Evolutionary conservation across 345 rosid species (phyloP).

Genomic region (Cardiospermum halicacabum): DNA sequence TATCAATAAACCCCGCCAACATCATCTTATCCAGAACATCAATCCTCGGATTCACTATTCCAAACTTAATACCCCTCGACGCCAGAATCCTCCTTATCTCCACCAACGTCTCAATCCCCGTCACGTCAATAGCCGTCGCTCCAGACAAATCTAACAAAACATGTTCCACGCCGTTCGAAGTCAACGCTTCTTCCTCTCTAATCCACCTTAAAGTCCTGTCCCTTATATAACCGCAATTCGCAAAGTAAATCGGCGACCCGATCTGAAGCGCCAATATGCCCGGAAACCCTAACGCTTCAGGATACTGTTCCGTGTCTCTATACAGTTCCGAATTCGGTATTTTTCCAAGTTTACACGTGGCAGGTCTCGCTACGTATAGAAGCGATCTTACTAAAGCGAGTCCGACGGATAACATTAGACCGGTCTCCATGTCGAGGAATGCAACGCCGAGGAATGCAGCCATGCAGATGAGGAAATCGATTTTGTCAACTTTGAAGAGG

Average conservation of each 20-base stretch:
- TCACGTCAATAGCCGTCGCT: slow-evolving; percentile 65
- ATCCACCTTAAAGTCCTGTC: slow-evolving; percentile 76
- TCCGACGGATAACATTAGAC: slow-evolving; percentile 73
- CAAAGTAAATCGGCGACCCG: slow-evolving; percentile 88
- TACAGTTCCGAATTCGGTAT: slow-evolving; percentile 49
- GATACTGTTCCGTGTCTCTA: slow-evolving; percentile 72
- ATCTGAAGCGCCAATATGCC: slow-evolving; percentile 63
- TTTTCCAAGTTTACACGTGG: slow-evolving; percentile 65
- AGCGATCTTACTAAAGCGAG: slow-evolving; percentile 60
- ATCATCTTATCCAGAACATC: slow-evolving; percentile 85
- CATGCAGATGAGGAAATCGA: slow-evolving; percentile 78
- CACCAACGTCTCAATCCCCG: slow-evolving; percentile 60
- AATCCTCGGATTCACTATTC: slow-evolving; percentile 63
- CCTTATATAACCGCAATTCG: slow-evolving; percentile 61
- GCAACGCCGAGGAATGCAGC: slow-evolving; percentile 73
- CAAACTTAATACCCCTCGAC: slow-evolving; percentile 39
- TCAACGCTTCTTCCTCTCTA: slow-evolving; percentile 36
- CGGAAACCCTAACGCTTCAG: slow-evolving; percentile 29
- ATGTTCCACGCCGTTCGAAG: slow-evolving; percentile 38
- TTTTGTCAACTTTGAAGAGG: slow-evolving; percentile 72
- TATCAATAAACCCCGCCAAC: slow-evolving; percentile 47
- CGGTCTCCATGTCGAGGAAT: slow-evolving; percentile 76
- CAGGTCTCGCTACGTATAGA: slow-evolving; percentile 71
- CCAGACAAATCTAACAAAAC: slow-evolving; percentile 74
- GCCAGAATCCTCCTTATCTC: slow-evolving; percentile 53